Conservation (phyloP, 1,139 yeast genomes). For the Diutina ranongensis region DNA sequence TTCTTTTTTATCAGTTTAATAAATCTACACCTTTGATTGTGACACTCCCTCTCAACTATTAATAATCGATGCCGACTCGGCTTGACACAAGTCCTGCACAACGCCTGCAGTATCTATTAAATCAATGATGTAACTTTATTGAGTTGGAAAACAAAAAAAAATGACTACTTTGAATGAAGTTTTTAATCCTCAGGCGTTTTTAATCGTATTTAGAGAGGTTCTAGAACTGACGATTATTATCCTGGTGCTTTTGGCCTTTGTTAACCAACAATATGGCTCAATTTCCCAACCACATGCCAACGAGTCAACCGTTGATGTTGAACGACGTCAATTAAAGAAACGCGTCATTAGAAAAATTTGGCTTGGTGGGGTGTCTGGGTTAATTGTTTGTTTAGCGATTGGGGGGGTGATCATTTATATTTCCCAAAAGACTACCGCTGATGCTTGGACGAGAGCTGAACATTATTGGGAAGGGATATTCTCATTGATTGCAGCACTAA, state of each 20-base stretch:
- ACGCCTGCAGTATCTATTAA: background rate
- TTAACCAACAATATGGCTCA: background rate
- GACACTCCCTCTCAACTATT: too few relatives aligned
- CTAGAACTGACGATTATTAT: background rate
- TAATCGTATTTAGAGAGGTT: background rate
- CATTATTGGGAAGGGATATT: conserved; percentile 39
- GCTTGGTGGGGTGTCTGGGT: conserved; percentile 31
- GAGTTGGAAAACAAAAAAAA: background rate
- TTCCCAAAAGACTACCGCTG: conserved; percentile 27
- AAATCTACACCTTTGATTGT: too few relatives aligned
- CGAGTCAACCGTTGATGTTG: background rate
- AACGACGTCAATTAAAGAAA: background rate
- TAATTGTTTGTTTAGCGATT: conserved; percentile 24
- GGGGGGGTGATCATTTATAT: conserved; percentile 26
- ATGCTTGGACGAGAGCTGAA: conserved; percentile 32
- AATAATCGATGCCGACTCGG: too few relatives aligned
- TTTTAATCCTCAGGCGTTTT: background rate
- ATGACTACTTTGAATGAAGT: background rate
- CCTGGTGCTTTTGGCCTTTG: background rate
- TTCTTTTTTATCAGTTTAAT: too few relatives aligned
- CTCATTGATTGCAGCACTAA: conserved; percentile 31
- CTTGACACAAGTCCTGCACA: background rate
- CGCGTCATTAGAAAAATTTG: conserved; percentile 25
- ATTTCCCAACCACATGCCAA: background rate
- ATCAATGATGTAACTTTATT: background rate